Percentiles rank a stretch among this genome's conserved stretches.
These are phyloP conservation scores for Capillidium rhysosporum DNA, from an alignment of 371 early-diverging fungal species.

Conservation along the genomic window DNA sequence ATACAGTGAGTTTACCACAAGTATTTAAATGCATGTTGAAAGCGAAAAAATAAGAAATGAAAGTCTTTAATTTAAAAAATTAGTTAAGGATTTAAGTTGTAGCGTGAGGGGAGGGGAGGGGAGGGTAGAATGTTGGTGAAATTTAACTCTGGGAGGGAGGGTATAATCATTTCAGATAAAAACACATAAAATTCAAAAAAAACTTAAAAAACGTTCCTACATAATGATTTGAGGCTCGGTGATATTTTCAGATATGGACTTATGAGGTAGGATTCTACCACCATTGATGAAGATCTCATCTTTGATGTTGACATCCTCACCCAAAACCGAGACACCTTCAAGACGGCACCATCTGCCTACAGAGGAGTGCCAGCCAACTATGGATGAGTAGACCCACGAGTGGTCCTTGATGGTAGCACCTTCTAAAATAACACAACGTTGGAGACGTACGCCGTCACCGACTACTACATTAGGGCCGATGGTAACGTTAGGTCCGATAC, in stretches of 20 bases:
- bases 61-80: too few relatives aligned
- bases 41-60: too few relatives aligned
- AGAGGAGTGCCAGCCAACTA: constrained; percentile 94
- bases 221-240: constrained; percentile 88
- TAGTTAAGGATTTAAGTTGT: too few relatives aligned
- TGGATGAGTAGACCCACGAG: constrained; percentile 76
- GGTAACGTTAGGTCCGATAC: constrained; percentile 91
- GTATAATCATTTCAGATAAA: too few relatives aligned
- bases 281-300: constrained; percentile 92
- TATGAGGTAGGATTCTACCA: constrained; percentile 84
- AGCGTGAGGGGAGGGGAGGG: too few relatives aligned
- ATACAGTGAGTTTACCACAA: too few relatives aligned
- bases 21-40: too few relatives aligned
- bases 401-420: constrained; percentile 68
- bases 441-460: constrained; percentile 87
- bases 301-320: constrained; percentile 81
- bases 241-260: constrained; percentile 61
- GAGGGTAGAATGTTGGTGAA: too few relatives aligned
- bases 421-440: constrained; percentile 79
- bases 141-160: too few relatives aligned
- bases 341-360: constrained; percentile 85
- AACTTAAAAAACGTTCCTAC: too few relatives aligned
- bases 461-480: constrained; percentile 84
- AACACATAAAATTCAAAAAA: too few relatives aligned
- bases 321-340: constrained; percentile 82